phyloP scores from a whole-genome alignment of 139 green algal species.

The Haematococcus lacustris region DNA sequence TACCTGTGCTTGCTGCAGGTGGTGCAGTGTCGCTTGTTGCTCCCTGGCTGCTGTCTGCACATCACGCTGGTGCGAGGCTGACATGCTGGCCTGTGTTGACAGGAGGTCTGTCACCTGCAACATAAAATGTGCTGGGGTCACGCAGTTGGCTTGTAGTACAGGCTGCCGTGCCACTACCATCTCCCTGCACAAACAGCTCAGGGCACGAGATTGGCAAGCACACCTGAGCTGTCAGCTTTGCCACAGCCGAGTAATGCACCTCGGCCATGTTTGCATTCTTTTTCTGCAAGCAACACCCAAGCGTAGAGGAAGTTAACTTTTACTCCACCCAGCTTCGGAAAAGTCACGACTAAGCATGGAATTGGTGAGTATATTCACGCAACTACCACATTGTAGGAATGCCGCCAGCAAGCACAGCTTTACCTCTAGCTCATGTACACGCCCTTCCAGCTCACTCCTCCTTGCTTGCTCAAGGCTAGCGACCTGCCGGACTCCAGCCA shows the following conservation, averaged over 20 bases:
- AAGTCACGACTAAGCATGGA: neutral
- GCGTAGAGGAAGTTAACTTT: neutral
- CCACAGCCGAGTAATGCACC: constrained; percentile 7
- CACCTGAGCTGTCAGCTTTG: neutral
- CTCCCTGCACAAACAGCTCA: neutral
- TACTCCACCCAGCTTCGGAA: neutral
- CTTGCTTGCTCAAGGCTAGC: neutral
- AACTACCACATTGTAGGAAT: neutral
- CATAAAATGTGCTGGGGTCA: neutral
- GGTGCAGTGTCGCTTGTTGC: neutral
- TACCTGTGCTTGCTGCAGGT: neutral
- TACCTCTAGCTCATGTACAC: constrained; percentile 1
- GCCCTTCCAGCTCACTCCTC: neutral
- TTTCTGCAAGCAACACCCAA: constrained; percentile 8
- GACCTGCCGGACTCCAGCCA: constrained; percentile 8
- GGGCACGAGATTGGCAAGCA: neutral
- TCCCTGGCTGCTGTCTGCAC: neutral
- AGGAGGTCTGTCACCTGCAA: constrained; percentile 11
- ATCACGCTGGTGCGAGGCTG: neutral
- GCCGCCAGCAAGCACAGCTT: neutral
- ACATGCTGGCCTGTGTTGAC: neutral
- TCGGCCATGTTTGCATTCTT: constrained; percentile 17
- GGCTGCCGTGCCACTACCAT: neutral
- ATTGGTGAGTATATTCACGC: neutral
- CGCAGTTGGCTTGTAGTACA: neutral